Evolutionary conservation across 352 stramenopile genomes (phyloP), one percentile per base, ranked within the genome.

Genomic region (Phytopythium vexans): DNA sequence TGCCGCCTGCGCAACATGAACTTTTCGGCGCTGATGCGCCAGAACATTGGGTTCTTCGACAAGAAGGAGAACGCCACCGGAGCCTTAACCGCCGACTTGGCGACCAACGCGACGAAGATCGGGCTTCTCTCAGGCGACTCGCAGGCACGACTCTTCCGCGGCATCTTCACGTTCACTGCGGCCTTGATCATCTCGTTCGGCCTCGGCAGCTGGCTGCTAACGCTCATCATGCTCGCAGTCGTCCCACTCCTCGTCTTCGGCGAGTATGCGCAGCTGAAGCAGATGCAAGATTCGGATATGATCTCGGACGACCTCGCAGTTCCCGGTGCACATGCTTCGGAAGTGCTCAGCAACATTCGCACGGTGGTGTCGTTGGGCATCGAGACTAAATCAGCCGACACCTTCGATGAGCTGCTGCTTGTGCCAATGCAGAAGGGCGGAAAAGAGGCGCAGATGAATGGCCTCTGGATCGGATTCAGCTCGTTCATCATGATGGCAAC

Each of bases 21-120:
- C 9, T 84, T 87, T 38, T 32, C 57, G 9, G 69, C 66, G 0
- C 27, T 84, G 2, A 72, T 67, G 16, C 58, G 53, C 0, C 74
- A 79, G 21, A 68, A 77, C 6, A 57, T 92, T 6, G 78, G 62
- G 0, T 96, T 83, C 52, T 95, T 94, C 52, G 86, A 96, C 51
- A 61, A 77, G 10, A 61, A 79, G 44, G 54, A 73, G 5, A 87
- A 92, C 52, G 74, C 72, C 4, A 77, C 76, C 1, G 86, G 87
- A 33, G 68, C 72, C 0, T 58, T 78, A n/a, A 68, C 66, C 1
- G 74, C 69, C 5, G 72, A 86, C 32, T 58, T 91, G 10, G 70
- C 74, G 3, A 82, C 69, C 10, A 66, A 80, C 35, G 59, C 79
- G 8, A 74, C 70, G 2, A 68, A 87, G 46, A 72, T 81, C 0